A percentile compares a stretch with the other conserved stretches of the same genome.
Evolutionary conservation across 257 asterid species (phyloP).

Genomic region (Handroanthus guayacan): DNA sequence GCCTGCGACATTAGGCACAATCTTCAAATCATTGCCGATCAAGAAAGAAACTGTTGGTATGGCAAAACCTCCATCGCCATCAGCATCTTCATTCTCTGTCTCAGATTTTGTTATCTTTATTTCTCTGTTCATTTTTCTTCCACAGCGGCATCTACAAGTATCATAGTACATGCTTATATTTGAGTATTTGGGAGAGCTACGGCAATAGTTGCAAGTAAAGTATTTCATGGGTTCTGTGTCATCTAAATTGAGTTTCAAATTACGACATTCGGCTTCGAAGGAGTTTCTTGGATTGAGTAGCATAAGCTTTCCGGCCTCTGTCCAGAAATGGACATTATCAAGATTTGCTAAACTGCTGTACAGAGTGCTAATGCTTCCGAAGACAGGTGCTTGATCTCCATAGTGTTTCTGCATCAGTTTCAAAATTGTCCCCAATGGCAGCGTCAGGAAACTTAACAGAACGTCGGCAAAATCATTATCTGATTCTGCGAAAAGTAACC

Average conservation of each 20-base stretch:
- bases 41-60: conserved; percentile 18
- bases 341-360: conserved; percentile 27
- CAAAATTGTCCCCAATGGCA: conserved; percentile 34
- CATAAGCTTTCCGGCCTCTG: neutral
- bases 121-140: neutral
- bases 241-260: conserved; percentile 8
- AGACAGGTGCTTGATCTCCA: neutral
- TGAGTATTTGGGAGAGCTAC: neutral
- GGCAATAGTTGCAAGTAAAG: neutral
- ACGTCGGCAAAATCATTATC: conserved; percentile 27
- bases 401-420: neutral
- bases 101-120: neutral
- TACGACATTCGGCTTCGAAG: neutral
- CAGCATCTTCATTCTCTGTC: neutral
- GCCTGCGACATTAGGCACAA: conserved; percentile 19
- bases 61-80: conserved; percentile 24
- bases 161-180: neutral
- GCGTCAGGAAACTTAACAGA: conserved; percentile 27
- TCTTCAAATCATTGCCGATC: conserved; percentile 31
- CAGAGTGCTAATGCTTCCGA: neutral
- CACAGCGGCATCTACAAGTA: neutral
- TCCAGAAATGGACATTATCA: neutral
- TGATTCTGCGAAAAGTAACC: conserved; percentile 31
- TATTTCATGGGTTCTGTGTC: neutral
- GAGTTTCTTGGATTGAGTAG: conserved; percentile 32